Conservation (phyloP, 768 basidiomycete species). For the Hypholoma fasciculare region DNA sequence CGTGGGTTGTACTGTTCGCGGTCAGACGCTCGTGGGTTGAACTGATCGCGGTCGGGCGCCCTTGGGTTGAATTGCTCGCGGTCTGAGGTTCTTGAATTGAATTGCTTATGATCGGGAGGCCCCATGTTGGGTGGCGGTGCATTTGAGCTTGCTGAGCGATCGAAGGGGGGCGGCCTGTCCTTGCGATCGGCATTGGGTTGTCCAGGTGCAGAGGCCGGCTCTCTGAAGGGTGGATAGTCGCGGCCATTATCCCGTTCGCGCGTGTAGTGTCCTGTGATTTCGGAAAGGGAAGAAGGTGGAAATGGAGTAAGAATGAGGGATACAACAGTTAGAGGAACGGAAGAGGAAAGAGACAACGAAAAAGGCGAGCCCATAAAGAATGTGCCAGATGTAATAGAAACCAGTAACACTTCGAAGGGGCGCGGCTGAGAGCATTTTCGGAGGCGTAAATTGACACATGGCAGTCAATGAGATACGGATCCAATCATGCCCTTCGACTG, state of each 20-base stretch:
- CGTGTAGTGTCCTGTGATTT: constrained; percentile 47
- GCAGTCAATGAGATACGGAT: constrained; percentile 19
- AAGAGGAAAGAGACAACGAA: constrained; percentile 34
- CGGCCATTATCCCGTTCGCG: constrained; percentile 27
- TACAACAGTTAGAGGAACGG: constrained; percentile 32
- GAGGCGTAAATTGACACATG: constrained; percentile 20
- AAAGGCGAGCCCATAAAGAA: constrained; percentile 42
- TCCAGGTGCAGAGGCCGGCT: constrained; percentile 3
- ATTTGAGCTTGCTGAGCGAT: constrained; percentile 15
- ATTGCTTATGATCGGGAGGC: constrained; percentile 1
- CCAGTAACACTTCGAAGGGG: constrained; percentile 26
- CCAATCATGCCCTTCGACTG: constrained; percentile 23
- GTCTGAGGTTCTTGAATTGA: not conserved
- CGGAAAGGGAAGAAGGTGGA: constrained; percentile 35
- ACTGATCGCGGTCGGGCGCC: not conserved
- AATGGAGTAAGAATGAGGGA: constrained; percentile 33
- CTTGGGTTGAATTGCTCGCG: constrained; percentile 5
- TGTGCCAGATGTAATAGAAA: constrained; percentile 30
- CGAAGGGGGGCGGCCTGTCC: constrained; percentile 25
- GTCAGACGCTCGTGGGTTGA: not conserved
- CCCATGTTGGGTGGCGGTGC: constrained; percentile 1
- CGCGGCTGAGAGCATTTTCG: constrained; percentile 14
- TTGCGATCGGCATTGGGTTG: constrained; percentile 8
- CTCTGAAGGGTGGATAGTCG: constrained; percentile 22
- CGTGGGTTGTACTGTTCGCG: constrained; percentile 5